Conservation (phyloP, 805 yeast species). For the Myxozyma sirexii region DNA sequence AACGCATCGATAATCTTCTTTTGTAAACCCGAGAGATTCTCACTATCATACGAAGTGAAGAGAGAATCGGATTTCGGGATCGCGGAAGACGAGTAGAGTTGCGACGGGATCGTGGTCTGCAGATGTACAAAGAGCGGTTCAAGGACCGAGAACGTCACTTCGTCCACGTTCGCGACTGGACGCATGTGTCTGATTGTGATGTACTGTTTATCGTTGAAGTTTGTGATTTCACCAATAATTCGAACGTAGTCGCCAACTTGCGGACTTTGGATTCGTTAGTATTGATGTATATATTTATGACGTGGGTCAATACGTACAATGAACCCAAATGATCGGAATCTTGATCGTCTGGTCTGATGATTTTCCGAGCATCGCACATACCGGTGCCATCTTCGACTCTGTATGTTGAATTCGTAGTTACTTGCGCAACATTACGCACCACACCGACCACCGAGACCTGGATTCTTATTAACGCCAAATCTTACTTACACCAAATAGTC, state of each 20-base stretch:
- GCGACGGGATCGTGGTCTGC: slow-evolving; percentile 6
- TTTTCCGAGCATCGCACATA: slow-evolving; percentile 54
- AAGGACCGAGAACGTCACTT: slow-evolving; percentile 62
- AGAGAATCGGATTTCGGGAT: neutral
- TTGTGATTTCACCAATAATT: slow-evolving; percentile 51
- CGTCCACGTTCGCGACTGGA: slow-evolving; percentile 58
- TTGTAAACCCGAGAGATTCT: slow-evolving; percentile 28
- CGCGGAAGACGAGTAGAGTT: neutral
- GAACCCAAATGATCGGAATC: slow-evolving; percentile 28
- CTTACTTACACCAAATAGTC: too few relatives aligned
- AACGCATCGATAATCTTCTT: slow-evolving; percentile 20
- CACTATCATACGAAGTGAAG: slow-evolving; percentile 12
- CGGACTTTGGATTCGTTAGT: slow-evolving; percentile 7
- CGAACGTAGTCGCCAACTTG: slow-evolving; percentile 51
- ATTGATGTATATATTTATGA: neutral
- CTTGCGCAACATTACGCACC: slow-evolving; percentile 52
- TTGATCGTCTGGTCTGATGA: slow-evolving; percentile 42
- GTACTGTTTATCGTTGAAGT: slow-evolving; percentile 55
- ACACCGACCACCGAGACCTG: slow-evolving; percentile 62
- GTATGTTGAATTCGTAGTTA: slow-evolving; percentile 50
- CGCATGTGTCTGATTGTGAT: slow-evolving; percentile 55
- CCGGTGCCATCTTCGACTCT: slow-evolving; percentile 73
- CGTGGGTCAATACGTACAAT: neutral
- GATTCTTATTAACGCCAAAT: too few relatives aligned
- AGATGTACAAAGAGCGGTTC: slow-evolving; percentile 46